Percentiles rank a stretch among this genome's conserved stretches.
Evolutionary conservation across 306 rosid genomes (phyloP).

Genomic region (Inga oerstediana): DNA sequence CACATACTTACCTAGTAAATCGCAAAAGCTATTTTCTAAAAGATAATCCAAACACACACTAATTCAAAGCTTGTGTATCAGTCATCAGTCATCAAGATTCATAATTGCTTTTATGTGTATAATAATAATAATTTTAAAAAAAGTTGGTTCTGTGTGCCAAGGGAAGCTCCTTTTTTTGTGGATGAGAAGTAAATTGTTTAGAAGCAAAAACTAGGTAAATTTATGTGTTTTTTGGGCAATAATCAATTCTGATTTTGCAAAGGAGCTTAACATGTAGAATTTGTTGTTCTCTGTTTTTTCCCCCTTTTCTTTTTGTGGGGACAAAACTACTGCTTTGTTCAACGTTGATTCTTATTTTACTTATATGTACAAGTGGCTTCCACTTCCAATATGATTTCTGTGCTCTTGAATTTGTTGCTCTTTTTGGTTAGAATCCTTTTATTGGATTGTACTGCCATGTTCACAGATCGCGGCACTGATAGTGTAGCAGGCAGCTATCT

Average conservation of each 20-base stretch:
- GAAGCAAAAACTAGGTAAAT: background rate
- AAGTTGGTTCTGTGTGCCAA: background rate
- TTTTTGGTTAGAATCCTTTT: background rate
- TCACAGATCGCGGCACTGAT: background rate
- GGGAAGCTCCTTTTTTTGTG: background rate
- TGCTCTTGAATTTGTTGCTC: conserved; percentile 6
- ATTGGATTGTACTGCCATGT: conserved; percentile 15
- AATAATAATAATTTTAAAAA: no score
- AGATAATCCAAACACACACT: no score
- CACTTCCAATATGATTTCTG: conserved; percentile 18
- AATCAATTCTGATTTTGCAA: background rate
- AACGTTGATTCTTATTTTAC: background rate
- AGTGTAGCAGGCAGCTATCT: conserved; percentile 10
- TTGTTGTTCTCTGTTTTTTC: background rate
- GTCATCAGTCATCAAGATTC: conserved; percentile 1
- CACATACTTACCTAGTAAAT: no score
- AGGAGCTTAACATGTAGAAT: background rate
- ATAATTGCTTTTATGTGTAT: background rate
- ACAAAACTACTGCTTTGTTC: background rate
- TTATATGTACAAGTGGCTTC: background rate
- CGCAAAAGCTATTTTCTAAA: no score
- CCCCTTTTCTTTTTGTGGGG: background rate
- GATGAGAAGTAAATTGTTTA: background rate
- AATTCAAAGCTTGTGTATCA: conserved; percentile 20
- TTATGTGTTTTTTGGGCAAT: background rate